Base-by-base conservation (phyloP, 2,329 filamentous ascomycete species). In the Boeremia exigua region DNA sequence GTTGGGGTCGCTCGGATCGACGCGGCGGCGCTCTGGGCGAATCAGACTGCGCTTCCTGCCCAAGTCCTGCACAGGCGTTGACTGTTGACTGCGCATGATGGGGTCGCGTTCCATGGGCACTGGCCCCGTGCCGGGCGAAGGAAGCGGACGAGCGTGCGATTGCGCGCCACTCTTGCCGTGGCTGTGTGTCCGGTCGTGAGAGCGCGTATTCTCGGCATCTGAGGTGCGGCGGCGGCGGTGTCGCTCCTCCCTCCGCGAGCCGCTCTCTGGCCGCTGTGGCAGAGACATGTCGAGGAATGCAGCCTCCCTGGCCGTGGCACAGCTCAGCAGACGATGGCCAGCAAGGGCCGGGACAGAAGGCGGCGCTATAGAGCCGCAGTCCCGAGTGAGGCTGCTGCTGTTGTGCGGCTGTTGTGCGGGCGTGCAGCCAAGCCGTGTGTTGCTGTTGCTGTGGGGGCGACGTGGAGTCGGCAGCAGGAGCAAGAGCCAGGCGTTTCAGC, bases 1-100 rank as follows among this genome's bases (percentile, higher is more conserved):
- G 75, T 98, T 96, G 12, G 93, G 92, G 73, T 98, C 92, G 66
- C 93, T 90, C 61, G 84, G 87, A 66, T 93, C 90, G 65, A 96
- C 91, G 65, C 90, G 86, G 69, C 89, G 89, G 63, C 95, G 86
- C 78, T 99, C 95, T 0, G 95, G 95, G 59, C 90, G 85, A 71
- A 99, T 88, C 61, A 99, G 81, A 75, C 91, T 97, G 73, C 90
- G 87, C 78, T 98, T 98, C 66, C 93, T 87, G 58, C 77, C 75
- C 54, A 88, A 65, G 14, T 86, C 85, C 15, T 71, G 74, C 29
- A 69, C 84, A 44, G 63, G 51, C 1, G 65, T 77, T 77, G 54
- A 60, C 40, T 66, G 54, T 61, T 57, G 65, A 59, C 57, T 75
- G 9, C 76, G 70, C 69, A 84, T 80, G 65, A 83, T 82, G 44